Evolutionary conservation across 1,284 basidiomycete genomes (phyloP).

Genomic region (Ceratobasidium papillatum): DNA sequence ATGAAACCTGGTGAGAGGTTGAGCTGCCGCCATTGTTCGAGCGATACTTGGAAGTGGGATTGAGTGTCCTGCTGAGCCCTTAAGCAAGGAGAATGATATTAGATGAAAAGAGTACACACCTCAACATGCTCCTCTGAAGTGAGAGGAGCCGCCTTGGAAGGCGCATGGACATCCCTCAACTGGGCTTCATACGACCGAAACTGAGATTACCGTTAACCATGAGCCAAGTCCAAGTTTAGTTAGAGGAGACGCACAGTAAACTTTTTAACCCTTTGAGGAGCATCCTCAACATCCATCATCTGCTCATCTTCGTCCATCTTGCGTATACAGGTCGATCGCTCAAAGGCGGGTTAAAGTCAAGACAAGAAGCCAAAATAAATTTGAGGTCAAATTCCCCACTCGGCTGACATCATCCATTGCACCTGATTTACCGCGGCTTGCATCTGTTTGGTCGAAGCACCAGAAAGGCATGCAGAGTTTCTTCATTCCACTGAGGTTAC

Average conservation of each 20-base stretch:
- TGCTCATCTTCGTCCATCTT: slow-evolving; percentile 20
- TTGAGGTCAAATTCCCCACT: slow-evolving; percentile 29
- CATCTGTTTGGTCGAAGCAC: too few species aligned
- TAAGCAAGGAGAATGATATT: not conserved
- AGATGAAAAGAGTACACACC: slow-evolving; percentile 54
- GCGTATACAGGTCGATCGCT: not conserved
- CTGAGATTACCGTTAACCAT: slow-evolving; percentile 1
- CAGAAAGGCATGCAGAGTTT: too few species aligned
- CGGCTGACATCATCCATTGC: not conserved
- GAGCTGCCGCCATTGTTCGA: slow-evolving; percentile 78
- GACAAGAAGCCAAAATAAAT: slow-evolving; percentile 21
- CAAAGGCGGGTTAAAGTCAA: slow-evolving; percentile 6
- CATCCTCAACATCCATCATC: slow-evolving; percentile 7
- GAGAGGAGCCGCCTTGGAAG: slow-evolving; percentile 66
- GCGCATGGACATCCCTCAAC: slow-evolving; percentile 74
- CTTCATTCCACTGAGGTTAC: too few species aligned
- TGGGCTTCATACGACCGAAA: slow-evolving; percentile 69
- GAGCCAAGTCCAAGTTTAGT: not conserved
- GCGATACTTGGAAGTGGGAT: slow-evolving; percentile 73
- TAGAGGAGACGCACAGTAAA: slow-evolving; percentile 28
- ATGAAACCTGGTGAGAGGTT: slow-evolving; percentile 82
- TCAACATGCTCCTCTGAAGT: slow-evolving; percentile 68
- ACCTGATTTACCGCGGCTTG: too few species aligned
- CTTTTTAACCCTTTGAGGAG: slow-evolving; percentile 27
- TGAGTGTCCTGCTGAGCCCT: slow-evolving; percentile 64